Base-by-base conservation (phyloP, 1,284 basidiomycete genomes). In the Malassezia psittaci region DNA sequence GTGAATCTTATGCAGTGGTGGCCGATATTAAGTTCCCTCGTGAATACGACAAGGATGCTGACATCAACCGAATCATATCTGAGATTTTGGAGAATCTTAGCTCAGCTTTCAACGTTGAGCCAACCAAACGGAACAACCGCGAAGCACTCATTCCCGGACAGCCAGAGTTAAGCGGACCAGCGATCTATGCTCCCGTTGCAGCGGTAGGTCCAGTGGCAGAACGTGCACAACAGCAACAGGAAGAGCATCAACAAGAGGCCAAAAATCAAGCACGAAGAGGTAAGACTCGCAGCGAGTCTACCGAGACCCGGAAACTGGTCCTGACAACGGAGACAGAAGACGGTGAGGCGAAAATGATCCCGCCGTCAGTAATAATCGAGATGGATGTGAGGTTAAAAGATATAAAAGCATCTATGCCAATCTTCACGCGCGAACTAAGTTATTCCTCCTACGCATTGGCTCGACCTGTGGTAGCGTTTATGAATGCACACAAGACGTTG, bases 11-110 rank as follows among this genome's bases (percentile, higher is more conserved):
- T 43, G 18, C 54, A 60, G 87, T 90, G 3, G 94, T 99, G 3
- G 82, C 96, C 16, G 93, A 99, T 77, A 90, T 99, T 77, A 90
- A 91, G 71, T 96, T 99, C 76, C 91, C 94, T 12, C 83, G 83
- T 19, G 85, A 90, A 66, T 82, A 83, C 9, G 79, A 83, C 51
- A 83, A 85, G 48, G 84, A 85, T 61, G 80, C 96, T 62, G 86
- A 91, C 67, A 71, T 77, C 48, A 76, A 75, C 32, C 85, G 82
- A n/a, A 82, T 98, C 64, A 82, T 98, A 12, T 86, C 82, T 40
- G 89, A 94, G 75, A 86, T 96, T 56, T 85, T 89, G 1, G 87
- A 90, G 64, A 89, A 88, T 48, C 85, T 96, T 32, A 65, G 62
- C 6, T 52, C 57, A 13, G 66, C 67, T n/a, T 59, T 74, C 46